These are phyloP conservation scores for Coemansia sp. DNA, from an alignment of 192 early-diverging fungal genomes.

Conservation along the genomic window DNA sequence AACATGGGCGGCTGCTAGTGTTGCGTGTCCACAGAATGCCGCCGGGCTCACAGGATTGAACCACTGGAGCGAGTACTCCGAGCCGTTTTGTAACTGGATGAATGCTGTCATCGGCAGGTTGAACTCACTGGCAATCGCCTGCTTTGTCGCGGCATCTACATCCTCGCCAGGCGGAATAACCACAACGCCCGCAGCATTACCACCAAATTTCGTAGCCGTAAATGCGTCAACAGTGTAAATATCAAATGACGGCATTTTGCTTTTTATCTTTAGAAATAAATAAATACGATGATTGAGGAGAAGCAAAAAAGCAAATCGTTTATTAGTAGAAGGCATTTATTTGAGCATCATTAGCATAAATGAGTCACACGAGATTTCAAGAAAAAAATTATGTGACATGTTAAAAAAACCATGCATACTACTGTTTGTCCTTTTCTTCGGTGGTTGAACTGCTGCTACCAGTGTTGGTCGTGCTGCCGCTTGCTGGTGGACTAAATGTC, in stretches of 20 bases:
- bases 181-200: conserved; percentile 28
- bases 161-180: conserved; percentile 4
- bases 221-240: conserved; percentile 23
- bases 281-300: too few relatives aligned
- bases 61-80: conserved; percentile 13
- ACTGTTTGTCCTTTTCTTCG: too few relatives aligned
- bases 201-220: conserved; percentile 18
- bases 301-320: too few relatives aligned
- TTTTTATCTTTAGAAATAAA: too few relatives aligned
- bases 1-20: conserved; percentile 34
- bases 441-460: too few relatives aligned
- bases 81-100: not conserved
- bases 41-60: conserved; percentile 23
- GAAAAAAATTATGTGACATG: too few relatives aligned
- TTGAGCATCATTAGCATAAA: too few relatives aligned
- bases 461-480: too few relatives aligned
- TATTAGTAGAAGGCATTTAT: too few relatives aligned
- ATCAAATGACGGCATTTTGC: not conserved
- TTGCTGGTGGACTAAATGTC: too few relatives aligned
- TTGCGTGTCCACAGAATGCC: conserved; percentile 34
- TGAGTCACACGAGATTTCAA: too few relatives aligned
- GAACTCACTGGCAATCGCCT: conserved; percentile 35
- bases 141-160: conserved; percentile 3
- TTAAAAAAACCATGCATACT: too few relatives aligned
- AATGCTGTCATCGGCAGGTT: conserved; percentile 49